Evolutionary conservation across 2,329 filamentous ascomycete genomes (phyloP).

Genomic region (Verticillium klebahnii): DNA sequence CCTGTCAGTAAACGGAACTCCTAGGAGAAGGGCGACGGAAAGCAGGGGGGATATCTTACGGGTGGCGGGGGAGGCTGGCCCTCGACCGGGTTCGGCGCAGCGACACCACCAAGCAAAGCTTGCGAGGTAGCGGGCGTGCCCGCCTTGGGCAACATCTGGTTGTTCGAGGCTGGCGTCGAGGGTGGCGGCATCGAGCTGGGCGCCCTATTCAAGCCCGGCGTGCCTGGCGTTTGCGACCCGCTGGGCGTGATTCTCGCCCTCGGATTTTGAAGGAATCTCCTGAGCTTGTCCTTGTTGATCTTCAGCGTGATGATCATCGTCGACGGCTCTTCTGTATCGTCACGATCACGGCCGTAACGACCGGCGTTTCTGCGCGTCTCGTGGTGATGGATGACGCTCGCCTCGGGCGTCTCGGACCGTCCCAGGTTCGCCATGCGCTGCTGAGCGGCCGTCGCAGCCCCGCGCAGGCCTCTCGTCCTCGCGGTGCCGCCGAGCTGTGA

Average conservation of each 20-base stretch:
- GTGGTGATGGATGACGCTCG: constrained; percentile 53
- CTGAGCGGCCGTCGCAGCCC: constrained; percentile 80
- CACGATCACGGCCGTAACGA: constrained; percentile 55
- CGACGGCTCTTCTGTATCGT: constrained; percentile 74
- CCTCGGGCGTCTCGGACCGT: constrained; percentile 86
- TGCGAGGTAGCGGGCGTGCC: constrained; percentile 35
- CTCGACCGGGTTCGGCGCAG: constrained; percentile 58
- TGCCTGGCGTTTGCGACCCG: constrained; percentile 25
- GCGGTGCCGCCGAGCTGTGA: constrained; percentile 73
- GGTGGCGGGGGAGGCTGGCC: constrained; percentile 51
- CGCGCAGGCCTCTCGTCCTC: constrained; percentile 82
- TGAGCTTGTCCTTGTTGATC: constrained; percentile 67
- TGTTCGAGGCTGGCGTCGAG: constrained; percentile 27
- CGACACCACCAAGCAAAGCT: constrained; percentile 54
- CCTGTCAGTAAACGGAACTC: constrained; percentile 2
- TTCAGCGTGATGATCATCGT: constrained; percentile 70
- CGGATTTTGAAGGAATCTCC: constrained; percentile 56
- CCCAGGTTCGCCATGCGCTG: constrained; percentile 79
- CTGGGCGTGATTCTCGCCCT: constrained; percentile 15
- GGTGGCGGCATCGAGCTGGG: constrained; percentile 31
- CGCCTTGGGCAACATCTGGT: constrained; percentile 13
- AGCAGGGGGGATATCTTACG: constrained; percentile 31
- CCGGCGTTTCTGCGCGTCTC: constrained; percentile 64
- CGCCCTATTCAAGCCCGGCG: constrained; percentile 23
- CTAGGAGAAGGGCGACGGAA: neutral